phyloP scores from a whole-genome alignment of 1,284 basidiomycete genomes.

The Ganoderma resinaceum region DNA sequence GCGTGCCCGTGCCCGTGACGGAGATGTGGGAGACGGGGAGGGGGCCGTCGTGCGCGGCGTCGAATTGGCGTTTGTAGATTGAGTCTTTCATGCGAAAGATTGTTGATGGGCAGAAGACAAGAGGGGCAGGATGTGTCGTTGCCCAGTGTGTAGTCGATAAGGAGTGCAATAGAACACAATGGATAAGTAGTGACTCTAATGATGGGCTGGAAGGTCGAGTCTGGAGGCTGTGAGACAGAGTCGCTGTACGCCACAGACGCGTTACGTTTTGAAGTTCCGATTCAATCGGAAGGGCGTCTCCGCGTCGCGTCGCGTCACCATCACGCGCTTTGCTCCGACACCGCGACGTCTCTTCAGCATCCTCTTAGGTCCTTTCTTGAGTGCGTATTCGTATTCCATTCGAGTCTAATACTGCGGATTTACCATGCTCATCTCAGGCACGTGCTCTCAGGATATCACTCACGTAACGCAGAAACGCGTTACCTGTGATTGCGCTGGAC shows the following conservation, averaged over 20 bases:
- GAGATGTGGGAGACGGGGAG: constrained; percentile 1
- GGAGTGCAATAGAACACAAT: neutral
- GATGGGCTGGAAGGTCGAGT: too few species aligned
- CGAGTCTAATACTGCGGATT: too few species aligned
- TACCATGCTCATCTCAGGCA: too few species aligned
- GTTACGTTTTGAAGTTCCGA: neutral
- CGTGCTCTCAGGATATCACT: neutral
- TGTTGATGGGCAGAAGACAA: neutral
- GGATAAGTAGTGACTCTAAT: too few species aligned
- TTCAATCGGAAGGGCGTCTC: neutral
- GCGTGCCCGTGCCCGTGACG: constrained; percentile 14
- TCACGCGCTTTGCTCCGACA: neutral
- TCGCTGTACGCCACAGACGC: neutral
- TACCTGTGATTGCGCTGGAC: too few species aligned
- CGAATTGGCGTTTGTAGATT: constrained; percentile 13
- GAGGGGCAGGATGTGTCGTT: neutral
- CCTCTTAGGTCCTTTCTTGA: too few species aligned
- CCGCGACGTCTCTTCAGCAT: neutral
- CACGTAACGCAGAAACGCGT: neutral
- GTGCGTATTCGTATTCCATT: too few species aligned
- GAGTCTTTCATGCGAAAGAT: constrained; percentile 9
- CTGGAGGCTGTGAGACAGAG: too few species aligned
- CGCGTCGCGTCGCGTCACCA: neutral
- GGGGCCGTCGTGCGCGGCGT: constrained; percentile 1
- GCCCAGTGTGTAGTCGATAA: too few species aligned